Evolutionary conservation across 1,284 basidiomycete genomes (phyloP).

Genomic region (Schizopora paradoxa): DNA sequence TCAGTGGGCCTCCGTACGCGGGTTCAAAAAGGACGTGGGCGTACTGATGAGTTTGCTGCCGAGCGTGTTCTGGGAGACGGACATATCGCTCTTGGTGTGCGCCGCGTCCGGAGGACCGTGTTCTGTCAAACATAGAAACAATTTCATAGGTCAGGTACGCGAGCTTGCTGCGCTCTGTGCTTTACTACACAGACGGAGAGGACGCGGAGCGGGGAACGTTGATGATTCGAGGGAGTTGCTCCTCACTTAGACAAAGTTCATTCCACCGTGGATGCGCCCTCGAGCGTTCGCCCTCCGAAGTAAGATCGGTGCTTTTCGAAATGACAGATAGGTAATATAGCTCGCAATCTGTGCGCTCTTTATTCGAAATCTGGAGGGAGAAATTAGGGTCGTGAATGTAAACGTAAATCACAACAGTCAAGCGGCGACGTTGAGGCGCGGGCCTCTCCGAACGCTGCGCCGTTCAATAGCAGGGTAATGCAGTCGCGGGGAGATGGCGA

Average conservation of each 20-base stretch:
- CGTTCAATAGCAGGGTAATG: too few relatives aligned
- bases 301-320: conserved; percentile 35
- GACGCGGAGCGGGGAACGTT: conserved; percentile 5
- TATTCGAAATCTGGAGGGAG: conserved; percentile 51
- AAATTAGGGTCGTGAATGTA: neutral
- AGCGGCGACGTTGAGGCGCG: too few relatives aligned
- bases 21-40: conserved; percentile 18
- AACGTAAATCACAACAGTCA: too few relatives aligned
- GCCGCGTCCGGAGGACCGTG: conserved; percentile 51
- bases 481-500: neutral
- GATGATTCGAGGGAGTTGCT: conserved; percentile 19
- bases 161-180: too few relatives aligned
- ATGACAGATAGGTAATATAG: conserved; percentile 74
- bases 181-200: conserved; percentile 9
- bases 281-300: conserved; percentile 39
- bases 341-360: conserved; percentile 83
- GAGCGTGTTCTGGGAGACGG: conserved; percentile 53
- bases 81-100: conserved; percentile 26
- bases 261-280: conserved; percentile 58
- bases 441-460: neutral
- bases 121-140: conserved; percentile 38
- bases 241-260: conserved; percentile 57
- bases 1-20: too few relatives aligned
- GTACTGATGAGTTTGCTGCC: conserved; percentile 58
- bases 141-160: too few relatives aligned